Conservation (phyloP, 1,284 basidiomycete species). For the Puccinia sorghi region DNA sequence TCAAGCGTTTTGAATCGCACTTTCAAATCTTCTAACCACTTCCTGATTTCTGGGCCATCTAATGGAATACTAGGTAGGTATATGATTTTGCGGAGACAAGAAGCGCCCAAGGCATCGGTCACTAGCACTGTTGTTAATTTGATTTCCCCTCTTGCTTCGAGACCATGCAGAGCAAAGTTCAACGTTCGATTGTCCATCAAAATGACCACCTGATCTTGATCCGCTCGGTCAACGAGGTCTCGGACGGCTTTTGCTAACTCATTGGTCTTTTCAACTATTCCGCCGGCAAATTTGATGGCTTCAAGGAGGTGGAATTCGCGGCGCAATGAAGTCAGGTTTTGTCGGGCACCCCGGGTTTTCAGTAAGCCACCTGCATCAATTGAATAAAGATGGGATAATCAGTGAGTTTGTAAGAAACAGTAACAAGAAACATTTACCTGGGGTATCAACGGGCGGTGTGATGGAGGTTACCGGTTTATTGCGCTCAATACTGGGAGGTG, state of each 20-base stretch:
- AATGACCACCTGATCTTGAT: slow-evolving; percentile 27
- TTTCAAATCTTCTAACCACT: slow-evolving; percentile 40
- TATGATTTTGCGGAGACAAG: slow-evolving; percentile 33
- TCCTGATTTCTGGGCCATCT: slow-evolving; percentile 45
- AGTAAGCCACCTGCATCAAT: neutral
- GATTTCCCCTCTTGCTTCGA: slow-evolving; percentile 68
- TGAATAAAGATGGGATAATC: neutral
- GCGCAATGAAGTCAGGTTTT: slow-evolving; percentile 40
- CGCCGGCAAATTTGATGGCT: slow-evolving; percentile 47
- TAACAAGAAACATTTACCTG: neutral
- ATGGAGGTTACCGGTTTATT: neutral
- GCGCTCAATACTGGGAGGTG: neutral
- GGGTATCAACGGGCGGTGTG: too few relatives aligned
- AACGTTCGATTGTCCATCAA: slow-evolving; percentile 69
- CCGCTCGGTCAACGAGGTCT: slow-evolving; percentile 30
- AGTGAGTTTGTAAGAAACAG: neutral
- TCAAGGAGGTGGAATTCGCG: slow-evolving; percentile 46
- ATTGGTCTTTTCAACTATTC: slow-evolving; percentile 45
- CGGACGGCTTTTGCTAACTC: slow-evolving; percentile 44
- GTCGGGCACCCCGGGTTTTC: slow-evolving; percentile 13
- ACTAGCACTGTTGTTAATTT: slow-evolving; percentile 68
- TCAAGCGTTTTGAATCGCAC: slow-evolving; percentile 14
- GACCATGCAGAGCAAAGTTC: slow-evolving; percentile 64
- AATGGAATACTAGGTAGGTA: slow-evolving; percentile 40
- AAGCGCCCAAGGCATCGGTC: slow-evolving; percentile 52